A percentile compares a stretch with the other conserved stretches of the same genome.
phyloP scores from a whole-genome alignment of 179 eudicot genomes.

The Carnegiea gigantea region DNA sequence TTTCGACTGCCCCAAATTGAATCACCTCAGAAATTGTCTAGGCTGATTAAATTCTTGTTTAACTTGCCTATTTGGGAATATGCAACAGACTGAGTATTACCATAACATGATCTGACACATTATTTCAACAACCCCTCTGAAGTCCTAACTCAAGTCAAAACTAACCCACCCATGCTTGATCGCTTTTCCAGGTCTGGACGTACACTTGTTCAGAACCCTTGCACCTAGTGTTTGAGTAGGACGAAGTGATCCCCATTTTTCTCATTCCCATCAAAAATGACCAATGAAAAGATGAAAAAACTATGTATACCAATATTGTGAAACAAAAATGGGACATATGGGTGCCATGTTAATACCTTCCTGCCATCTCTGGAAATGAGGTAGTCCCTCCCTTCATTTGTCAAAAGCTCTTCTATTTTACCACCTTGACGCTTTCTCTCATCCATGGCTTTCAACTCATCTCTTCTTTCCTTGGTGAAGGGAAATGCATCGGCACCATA shows the following conservation, averaged over 20 bases:
- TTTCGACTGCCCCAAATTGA: no score
- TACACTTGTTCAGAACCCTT: background rate
- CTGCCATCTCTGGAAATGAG: slow-evolving; percentile 40
- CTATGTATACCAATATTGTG: background rate
- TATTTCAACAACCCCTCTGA: background rate
- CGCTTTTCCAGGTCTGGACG: background rate
- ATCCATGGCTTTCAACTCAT: slow-evolving; percentile 45
- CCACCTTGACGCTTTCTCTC: slow-evolving; percentile 47
- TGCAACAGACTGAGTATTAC: background rate
- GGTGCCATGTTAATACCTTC: slow-evolving; percentile 29
- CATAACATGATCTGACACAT: background rate
- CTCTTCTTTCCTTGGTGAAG: slow-evolving; percentile 42
- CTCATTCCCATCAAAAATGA: no score
- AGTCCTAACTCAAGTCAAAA: background rate
- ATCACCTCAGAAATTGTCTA: no score
- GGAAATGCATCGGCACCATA: slow-evolving; percentile 60
- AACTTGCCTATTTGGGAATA: background rate
- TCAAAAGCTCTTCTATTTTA: slow-evolving; percentile 47
- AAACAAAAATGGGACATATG: background rate
- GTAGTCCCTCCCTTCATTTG: slow-evolving; percentile 33
- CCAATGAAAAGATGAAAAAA: background rate
- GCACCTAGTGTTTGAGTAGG: background rate
- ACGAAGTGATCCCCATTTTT: no score
- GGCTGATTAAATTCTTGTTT: background rate
- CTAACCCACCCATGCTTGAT: background rate